Base-by-base conservation (phyloP, 78 protist species). In the Speleostelium caveatum region DNA sequence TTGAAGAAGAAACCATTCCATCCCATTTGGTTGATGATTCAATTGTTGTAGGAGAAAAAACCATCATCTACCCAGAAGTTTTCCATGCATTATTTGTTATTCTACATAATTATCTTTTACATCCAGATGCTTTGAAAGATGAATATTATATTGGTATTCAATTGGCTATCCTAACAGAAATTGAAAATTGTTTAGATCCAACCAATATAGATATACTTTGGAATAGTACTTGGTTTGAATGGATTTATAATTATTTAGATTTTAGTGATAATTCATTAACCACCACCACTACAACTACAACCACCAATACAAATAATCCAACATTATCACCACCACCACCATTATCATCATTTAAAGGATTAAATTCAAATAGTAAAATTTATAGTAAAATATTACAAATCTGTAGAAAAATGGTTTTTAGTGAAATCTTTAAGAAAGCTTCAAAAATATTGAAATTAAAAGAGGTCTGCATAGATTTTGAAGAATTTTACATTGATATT, bases 161-260 rank as follows among this genome's bases (percentile, higher is more conserved):
- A 53, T 30, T 22, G 6, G 10, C 63, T 0, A 30, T 72, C 19
- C 39, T 41, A 1, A 21, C 66, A 12, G 78, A 72, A 33, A 33
- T 72, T 26, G 78, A 72, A 28, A 36, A 72, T n/a, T n/a, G 33
- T 10, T 51, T 83, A 1, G 91, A 83, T 33, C 4, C n/a, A 3
- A 59, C 32, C 14, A 83, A 83, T 53, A 83, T 83, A 79, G 91
- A 83, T 30, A 69, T 83, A 10, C 38, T 83, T 2, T 83, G 91
- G 91, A 83, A 83, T 42, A 77, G 69, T 69, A 45, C 91, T 21
- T 83, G 91, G 91, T 83, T 69, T 53, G 91, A 83, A 33, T 83
- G 91, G 91, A 24, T 83, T 8, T 69, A 83, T 39, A 77, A 83
- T 42, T 45, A 59, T 30, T 41, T 83, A 3, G 91, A 83, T 28